Evolutionary conservation across 208 protist species (phyloP), one percentile per base, ranked within the genome.

Genomic region (Tritrichomonas musculus): DNA sequence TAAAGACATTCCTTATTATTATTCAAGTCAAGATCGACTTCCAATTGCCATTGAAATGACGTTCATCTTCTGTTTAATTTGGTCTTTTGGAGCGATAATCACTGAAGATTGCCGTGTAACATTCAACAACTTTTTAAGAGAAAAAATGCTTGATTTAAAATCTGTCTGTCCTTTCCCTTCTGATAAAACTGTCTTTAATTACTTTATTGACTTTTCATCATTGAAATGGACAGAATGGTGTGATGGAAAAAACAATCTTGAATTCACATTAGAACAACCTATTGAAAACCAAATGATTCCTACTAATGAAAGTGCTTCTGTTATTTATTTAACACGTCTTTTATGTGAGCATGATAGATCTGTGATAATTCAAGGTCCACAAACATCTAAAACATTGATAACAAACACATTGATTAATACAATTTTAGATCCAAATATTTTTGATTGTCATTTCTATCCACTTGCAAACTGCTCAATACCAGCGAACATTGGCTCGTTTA

Each of bases 41-140:
- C 53, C 53, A 84, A 50, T 49, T 8, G 47, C 44, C 17, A 11
- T 84, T 84, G 73, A 84, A 84, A 84, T 53, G 44, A 27, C 33
- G 5, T 84, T 92, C 64, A 94, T 97, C 69, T 99, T 99, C 94
- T 96, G 96, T 11, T 97, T 97, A 93, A 96, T 99, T 49, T 99
- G 98, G 98, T 97, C 97, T 25, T 94, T 99, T 73, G 98, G 98
- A 82, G 97, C 96, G 77, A 98, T 98, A 95, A 94, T 99, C 13
- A 96, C 97, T 88, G 96, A 96, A 9, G 95, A 97, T 92, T 94
- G 94, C 0, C 97, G 97, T 95, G 97, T 98, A 82, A 96, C 95
- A 88, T 99, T 98, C 95, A 97, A 60, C 60, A 72, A 94, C 0
- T 44, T 57, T 49, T 73, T 94, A 53, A 2, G 69, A 13, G 66